phyloP scores from a whole-genome alignment of 306 rosid genomes.

The Rosa persica region DNA sequence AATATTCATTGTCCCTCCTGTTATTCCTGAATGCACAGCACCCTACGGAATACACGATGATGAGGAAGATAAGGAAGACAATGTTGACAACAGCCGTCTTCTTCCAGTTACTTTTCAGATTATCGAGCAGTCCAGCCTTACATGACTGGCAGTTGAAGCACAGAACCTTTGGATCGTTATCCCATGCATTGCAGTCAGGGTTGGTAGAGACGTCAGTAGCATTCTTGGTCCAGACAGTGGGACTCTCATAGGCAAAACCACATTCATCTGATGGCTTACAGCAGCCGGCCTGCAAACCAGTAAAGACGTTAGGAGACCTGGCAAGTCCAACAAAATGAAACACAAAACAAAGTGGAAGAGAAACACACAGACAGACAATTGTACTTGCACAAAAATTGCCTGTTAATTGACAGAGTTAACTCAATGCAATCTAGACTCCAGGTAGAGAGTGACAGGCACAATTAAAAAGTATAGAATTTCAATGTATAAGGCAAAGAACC shows the following conservation, averaged over 20 bases:
- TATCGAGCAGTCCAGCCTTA: conserved; percentile 79
- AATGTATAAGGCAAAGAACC: background rate
- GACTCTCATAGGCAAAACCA: conserved; percentile 31
- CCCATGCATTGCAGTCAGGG: conserved; percentile 63
- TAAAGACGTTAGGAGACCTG: background rate
- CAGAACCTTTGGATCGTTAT: conserved; percentile 30
- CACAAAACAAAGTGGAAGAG: background rate
- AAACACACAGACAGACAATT: background rate
- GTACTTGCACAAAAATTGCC: background rate
- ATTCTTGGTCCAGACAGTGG: conserved; percentile 43
- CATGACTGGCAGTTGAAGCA: conserved; percentile 83
- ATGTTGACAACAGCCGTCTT: conserved; percentile 60
- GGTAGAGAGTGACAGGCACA: background rate
- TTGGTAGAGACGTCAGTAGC: background rate
- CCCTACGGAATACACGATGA: conserved; percentile 68
- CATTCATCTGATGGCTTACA: conserved; percentile 74
- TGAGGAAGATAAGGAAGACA: conserved; percentile 53
- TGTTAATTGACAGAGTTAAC: background rate
- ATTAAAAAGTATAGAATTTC: background rate
- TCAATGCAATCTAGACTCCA: background rate
- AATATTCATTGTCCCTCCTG: conserved; percentile 44
- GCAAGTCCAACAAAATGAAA: background rate
- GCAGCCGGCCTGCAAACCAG: conserved; percentile 71
- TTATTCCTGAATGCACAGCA: conserved; percentile 86
- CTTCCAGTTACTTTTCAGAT: conserved; percentile 66